These are phyloP conservation scores for Clitoria ternatea DNA, from an alignment of 306 rosid species.

Conservation along the genomic window DNA sequence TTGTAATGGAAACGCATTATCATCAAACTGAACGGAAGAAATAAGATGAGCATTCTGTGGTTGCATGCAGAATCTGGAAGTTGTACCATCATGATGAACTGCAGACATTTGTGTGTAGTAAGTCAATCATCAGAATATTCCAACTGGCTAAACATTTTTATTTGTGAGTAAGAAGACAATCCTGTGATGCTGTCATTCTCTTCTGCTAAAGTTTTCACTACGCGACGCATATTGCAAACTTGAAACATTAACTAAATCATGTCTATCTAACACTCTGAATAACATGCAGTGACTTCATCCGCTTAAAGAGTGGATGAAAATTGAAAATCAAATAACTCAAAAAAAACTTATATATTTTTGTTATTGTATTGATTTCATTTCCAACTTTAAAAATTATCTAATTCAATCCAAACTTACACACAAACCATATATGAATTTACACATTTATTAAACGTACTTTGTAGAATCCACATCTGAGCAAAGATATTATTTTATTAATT, in stretches of 20 bases:
- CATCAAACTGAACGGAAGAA: slow-evolving; percentile 47
- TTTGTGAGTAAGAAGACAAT: too few relatives aligned
- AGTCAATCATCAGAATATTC: slow-evolving; percentile 16
- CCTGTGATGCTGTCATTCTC: neutral
- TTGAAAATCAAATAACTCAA: too few relatives aligned
- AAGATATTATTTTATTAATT: too few relatives aligned
- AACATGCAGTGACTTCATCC: neutral
- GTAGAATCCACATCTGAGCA: too few relatives aligned
- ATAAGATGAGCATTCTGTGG: slow-evolving; percentile 43
- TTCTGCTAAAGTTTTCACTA: neutral
- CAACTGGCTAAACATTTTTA: neutral
- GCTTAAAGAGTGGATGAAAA: neutral
- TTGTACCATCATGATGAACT: slow-evolving; percentile 52
- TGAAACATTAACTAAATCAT: slow-evolving; percentile 5
- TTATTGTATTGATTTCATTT: too few relatives aligned
- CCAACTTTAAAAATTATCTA: too few relatives aligned
- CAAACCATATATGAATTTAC: too few relatives aligned
- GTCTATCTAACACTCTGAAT: neutral
- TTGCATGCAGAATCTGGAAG: slow-evolving; percentile 45
- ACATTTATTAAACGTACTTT: too few relatives aligned
- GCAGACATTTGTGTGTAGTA: slow-evolving; percentile 25
- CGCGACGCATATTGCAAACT: neutral
- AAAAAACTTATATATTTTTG: too few relatives aligned
- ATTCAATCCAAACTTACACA: too few relatives aligned
- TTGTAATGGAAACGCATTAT: slow-evolving; percentile 44